phyloP scores from a whole-genome alignment of 2,329 filamentous ascomycete genomes.

The Neofusicoccum parvum region DNA sequence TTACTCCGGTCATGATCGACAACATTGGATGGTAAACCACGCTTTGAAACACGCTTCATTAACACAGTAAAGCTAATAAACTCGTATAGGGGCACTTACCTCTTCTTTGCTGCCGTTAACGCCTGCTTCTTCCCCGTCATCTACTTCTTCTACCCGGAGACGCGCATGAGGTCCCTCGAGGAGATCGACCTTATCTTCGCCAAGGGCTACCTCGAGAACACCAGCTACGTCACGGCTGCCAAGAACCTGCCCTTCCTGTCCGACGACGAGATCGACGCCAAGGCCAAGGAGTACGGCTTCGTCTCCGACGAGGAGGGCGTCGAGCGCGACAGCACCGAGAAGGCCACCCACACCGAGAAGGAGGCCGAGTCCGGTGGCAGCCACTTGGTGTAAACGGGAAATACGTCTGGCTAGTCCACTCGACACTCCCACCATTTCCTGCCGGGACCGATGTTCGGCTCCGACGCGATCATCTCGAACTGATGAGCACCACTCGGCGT shows the following conservation, averaged over 20 bases:
- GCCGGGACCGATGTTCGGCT: neutral
- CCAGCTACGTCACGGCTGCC: constrained; percentile 61
- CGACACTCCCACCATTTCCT: neutral
- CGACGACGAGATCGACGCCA: constrained; percentile 56
- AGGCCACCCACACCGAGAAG: constrained; percentile 22
- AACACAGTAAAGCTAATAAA: too few relatives aligned
- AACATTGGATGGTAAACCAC: constrained; percentile 34
- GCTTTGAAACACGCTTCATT: too few relatives aligned
- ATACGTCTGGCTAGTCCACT: neutral
- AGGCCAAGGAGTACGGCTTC: constrained; percentile 43
- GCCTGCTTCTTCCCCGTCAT: constrained; percentile 55
- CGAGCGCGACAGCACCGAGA: constrained; percentile 13
- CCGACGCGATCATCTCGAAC: neutral
- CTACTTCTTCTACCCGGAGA: constrained; percentile 59
- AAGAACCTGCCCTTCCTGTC: constrained; percentile 58
- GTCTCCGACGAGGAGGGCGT: constrained; percentile 28
- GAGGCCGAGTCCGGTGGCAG: constrained; percentile 21
- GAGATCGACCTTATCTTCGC: constrained; percentile 53
- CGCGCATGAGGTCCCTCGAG: constrained; percentile 55
- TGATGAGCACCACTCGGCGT: neutral
- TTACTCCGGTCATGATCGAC: constrained; percentile 43
- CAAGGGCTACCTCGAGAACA: constrained; percentile 61
- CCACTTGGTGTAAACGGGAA: constrained; percentile 20
- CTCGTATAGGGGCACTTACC: constrained; percentile 38
- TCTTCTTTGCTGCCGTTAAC: constrained; percentile 57